Percentiles rank a stretch among this genome's conserved stretches.
phyloP scores from a whole-genome alignment of 441 rosid species.

The Adansonia gregorii region DNA sequence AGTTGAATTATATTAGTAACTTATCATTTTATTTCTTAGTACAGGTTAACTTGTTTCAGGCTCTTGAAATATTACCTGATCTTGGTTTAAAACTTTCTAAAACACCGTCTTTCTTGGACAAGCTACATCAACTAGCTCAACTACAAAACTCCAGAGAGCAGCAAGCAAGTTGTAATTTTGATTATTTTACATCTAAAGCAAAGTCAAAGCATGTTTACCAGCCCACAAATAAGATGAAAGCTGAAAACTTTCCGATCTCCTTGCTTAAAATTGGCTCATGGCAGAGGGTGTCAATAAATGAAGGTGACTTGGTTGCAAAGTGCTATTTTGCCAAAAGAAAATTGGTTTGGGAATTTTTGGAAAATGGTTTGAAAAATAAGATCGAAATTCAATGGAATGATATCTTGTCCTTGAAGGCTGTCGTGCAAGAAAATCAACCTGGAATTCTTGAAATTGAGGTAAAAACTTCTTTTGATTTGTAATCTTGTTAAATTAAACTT shows the following conservation, averaged over 20 bases:
- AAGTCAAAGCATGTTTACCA: not conserved
- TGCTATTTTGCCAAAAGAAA: constrained; percentile 54
- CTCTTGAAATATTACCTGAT: not conserved
- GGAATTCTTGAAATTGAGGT: constrained; percentile 59
- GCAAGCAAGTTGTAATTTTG: not conserved
- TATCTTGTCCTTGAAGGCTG: constrained; percentile 46
- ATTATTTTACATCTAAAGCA: not conserved
- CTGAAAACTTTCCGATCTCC: constrained; percentile 43
- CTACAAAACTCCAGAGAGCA: not conserved
- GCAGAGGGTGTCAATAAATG: constrained; percentile 48
- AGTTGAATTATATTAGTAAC: not conserved
- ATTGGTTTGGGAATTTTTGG: constrained; percentile 60
- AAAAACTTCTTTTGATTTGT: not conserved
- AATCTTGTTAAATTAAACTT: too few relatives aligned
- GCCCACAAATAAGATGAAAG: constrained; percentile 45
- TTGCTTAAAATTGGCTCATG: constrained; percentile 53
- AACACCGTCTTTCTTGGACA: constrained; percentile 11
- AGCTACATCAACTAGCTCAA: not conserved
- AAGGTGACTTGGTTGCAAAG: constrained; percentile 61
- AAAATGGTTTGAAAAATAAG: constrained; percentile 45
- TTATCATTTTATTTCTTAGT: not conserved
- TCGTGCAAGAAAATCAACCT: constrained; percentile 31
- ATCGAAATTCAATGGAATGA: constrained; percentile 63
- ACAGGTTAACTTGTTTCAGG: not conserved
- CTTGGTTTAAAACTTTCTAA: constrained; percentile 33